Evolutionary conservation across 2,329 filamentous ascomycete species (phyloP).

Genomic region (Cordyceps pruinosa): DNA sequence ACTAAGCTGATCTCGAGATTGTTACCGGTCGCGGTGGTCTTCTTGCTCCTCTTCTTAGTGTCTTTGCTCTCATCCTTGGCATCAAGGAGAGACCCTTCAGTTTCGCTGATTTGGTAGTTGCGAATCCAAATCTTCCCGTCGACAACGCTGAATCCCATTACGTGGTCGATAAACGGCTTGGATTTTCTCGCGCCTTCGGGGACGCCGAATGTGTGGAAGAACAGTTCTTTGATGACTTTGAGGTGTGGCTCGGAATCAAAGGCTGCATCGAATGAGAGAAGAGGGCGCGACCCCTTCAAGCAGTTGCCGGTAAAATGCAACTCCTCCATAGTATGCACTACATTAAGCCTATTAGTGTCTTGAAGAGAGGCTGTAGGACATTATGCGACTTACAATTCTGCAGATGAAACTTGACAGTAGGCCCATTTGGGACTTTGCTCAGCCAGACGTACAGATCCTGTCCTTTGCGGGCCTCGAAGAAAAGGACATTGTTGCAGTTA

Average conservation of each 20-base stretch:
- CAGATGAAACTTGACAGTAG: conserved; percentile 61
- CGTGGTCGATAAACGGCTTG: conserved; percentile 93
- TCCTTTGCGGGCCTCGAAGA: conserved; percentile 91
- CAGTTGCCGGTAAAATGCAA: conserved; percentile 96
- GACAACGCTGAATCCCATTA: conserved; percentile 84
- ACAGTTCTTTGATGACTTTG: conserved; percentile 78
- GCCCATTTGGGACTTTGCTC: conserved; percentile 72
- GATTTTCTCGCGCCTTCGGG: conserved; percentile 80
- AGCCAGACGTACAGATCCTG: conserved; percentile 95
- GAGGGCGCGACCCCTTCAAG: conserved; percentile 82
- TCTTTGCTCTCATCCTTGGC: conserved; percentile 37
- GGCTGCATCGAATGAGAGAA: conserved; percentile 83
- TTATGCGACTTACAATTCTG: conserved; percentile 55
- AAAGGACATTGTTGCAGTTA: conserved; percentile 91
- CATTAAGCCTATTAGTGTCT: conserved; percentile 19
- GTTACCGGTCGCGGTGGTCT: conserved; percentile 56
- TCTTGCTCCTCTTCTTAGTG: conserved; percentile 30
- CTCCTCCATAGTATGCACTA: conserved; percentile 93
- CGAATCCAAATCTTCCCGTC: conserved; percentile 96
- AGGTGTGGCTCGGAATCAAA: conserved; percentile 81
- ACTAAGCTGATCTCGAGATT: conserved; percentile 75
- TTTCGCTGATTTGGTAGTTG: conserved; percentile 88
- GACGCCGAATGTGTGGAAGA: conserved; percentile 86
- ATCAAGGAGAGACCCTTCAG: conserved; percentile 52
- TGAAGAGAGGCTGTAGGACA: neutral